These are phyloP conservation scores for Picea glauca DNA, from an alignment of 75 land plant species.

Conservation along the genomic window DNA sequence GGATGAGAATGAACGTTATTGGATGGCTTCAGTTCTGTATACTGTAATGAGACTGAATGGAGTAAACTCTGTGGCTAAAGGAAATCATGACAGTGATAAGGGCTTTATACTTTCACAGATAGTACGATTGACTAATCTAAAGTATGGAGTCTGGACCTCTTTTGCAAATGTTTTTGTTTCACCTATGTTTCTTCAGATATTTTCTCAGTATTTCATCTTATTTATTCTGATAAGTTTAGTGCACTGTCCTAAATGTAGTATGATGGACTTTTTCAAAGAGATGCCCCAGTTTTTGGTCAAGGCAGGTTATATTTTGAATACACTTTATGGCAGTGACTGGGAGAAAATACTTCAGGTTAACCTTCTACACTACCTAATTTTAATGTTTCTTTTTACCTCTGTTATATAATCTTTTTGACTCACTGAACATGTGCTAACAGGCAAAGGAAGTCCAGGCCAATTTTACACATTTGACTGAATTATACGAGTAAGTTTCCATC, in stretches of 20 bases:
- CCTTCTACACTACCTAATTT: background rate
- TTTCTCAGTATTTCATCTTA: background rate
- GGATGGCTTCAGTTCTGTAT: constrained; percentile 74
- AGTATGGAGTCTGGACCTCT: constrained; percentile 36
- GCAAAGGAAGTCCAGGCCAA: constrained; percentile 72
- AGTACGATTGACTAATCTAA: constrained; percentile 58
- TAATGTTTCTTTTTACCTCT: background rate
- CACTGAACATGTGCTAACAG: constrained; percentile 23
- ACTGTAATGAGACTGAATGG: constrained; percentile 42
- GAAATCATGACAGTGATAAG: constrained; percentile 18
- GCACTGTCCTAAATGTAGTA: constrained; percentile 21
- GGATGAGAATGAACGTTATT: constrained; percentile 69
- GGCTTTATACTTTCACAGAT: constrained; percentile 64
- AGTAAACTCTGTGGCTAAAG: constrained; percentile 10
- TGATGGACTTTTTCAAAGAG: constrained; percentile 81
- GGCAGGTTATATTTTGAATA: constrained; percentile 41
- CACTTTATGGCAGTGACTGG: constrained; percentile 70
- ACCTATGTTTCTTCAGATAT: background rate
- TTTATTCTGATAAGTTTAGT: background rate
- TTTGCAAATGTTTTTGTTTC: too few relatives aligned
- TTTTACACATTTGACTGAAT: constrained; percentile 61
- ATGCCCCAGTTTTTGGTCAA: constrained; percentile 73
- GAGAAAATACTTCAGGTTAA: constrained; percentile 86
- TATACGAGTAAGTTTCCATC: constrained; percentile 60
- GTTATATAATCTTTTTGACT: background rate